Evolutionary conservation across 805 yeast species (phyloP), one percentile per base, ranked within the genome.

Genomic region (Nakazawaea peltata): DNA sequence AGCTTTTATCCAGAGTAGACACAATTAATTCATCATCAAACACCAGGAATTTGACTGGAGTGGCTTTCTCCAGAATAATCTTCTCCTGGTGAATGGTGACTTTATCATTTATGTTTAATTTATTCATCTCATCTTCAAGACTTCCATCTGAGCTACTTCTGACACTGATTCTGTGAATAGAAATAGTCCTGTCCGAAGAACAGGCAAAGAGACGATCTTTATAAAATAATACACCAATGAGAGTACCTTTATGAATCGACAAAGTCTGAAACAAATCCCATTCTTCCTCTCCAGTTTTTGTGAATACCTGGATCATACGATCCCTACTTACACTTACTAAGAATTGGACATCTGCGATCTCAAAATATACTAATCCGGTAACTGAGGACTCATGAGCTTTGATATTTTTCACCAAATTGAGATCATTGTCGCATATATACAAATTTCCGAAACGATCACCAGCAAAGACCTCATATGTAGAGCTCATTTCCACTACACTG

Each of bases 201-300:
- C 78, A 67, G 2, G 74, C 75, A 37, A 62, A 64, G 3, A 78
- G 46, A 35, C 54, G 47, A 4, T 47, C 43, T 12, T 56, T 53
- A 21, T 47, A 36, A 29, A 54, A 57, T 3, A 51, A 38, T 2
- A 74, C 45, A 21, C 63, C 61, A 8, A 65, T 34, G 10, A 77
- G 50, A 46, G 70, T 75, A 0, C 75, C 81, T 35, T 67, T 71
- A 44, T 75, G 84, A 5, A 66, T 57, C 1, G 71, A 69, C n/a
- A 80, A 46, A 0, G 87, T 80, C 45, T 77, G 81, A 30, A 65
- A 50, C 4, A 81, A 53, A 4, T 56, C 62, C 83, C 84, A 79
- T 1, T 34, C 43, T 3, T 30, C 35, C 4, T 28, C 31, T 1
- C 33, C 25, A 19, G 37, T 15, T 31, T 52, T 56, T 11, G 49